These are phyloP conservation scores for Kondoa subrosea DNA, from an alignment of 768 basidiomycete genomes.

Conservation along the genomic window DNA sequence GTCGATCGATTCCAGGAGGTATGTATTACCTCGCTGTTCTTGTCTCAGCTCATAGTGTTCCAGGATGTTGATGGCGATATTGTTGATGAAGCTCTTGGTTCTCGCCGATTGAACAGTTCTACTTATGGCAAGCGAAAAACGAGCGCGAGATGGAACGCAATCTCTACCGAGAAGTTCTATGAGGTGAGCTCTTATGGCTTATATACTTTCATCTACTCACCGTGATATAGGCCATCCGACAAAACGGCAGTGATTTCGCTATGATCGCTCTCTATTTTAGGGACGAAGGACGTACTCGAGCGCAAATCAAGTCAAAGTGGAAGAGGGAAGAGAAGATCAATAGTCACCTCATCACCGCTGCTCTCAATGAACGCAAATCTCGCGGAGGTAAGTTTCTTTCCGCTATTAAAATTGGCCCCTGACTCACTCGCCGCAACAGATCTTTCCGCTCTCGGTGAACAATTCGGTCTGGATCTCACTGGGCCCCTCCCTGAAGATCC, in stretches of 20 bases:
- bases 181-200: conserved; percentile 42
- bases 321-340: conserved; percentile 74
- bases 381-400: background rate
- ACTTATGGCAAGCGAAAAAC: conserved; percentile 63
- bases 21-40: background rate
- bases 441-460: background rate
- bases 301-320: conserved; percentile 84
- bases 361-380: conserved; percentile 36
- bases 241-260: conserved; percentile 85
- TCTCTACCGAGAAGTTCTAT: conserved; percentile 76
- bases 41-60: background rate
- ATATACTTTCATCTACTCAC: conserved; percentile 13
- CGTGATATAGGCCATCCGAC: conserved; percentile 58
- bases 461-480: conserved; percentile 15
- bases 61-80: background rate
- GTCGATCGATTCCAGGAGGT: background rate
- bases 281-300: conserved; percentile 58
- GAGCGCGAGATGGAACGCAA: conserved; percentile 74
- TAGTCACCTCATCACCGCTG: conserved; percentile 53
- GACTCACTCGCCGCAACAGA: background rate
- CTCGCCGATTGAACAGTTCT: conserved; percentile 45
- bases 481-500: conserved; percentile 24
- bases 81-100: background rate
- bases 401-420: background rate
- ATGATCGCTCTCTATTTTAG: conserved; percentile 62